These are phyloP conservation scores for Agaricus sinodeliciosus DNA, from an alignment of 768 basidiomycete species.

Conservation along the genomic window DNA sequence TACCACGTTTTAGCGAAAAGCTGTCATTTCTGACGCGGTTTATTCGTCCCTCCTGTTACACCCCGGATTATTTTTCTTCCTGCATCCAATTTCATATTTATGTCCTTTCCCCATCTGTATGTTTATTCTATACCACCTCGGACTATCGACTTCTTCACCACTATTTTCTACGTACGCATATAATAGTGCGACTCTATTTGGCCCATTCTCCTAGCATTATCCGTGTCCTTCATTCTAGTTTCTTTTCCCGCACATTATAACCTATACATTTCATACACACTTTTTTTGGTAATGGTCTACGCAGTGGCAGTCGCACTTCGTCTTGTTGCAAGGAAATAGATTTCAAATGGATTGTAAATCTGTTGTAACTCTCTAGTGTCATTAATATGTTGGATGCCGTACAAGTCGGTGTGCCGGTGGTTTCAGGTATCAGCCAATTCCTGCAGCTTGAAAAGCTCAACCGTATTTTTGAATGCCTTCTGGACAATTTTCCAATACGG, in stretches of 20 bases:
- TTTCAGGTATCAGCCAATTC: conserved; percentile 2
- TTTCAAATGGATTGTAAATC: neutral
- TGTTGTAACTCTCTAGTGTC: neutral
- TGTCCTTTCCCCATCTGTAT: conserved; percentile 2
- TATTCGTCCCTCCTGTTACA: conserved; percentile 1
- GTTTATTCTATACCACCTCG: conserved; percentile 5
- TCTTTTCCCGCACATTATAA: neutral
- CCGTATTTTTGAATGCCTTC: conserved; percentile 5
- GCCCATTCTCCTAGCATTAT: neutral
- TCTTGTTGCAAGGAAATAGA: neutral
- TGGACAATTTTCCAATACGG: conserved; percentile 7
- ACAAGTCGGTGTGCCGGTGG: too few species aligned
- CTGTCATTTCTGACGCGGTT: neutral
- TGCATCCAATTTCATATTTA: conserved; percentile 6
- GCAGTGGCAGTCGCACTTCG: too few species aligned
- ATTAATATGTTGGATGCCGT: too few species aligned
- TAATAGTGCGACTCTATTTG: neutral
- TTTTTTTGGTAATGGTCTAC: neutral
- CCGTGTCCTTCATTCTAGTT: neutral
- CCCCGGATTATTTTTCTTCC: neutral
- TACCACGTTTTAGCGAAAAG: neutral
- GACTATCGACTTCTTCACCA: conserved; percentile 1
- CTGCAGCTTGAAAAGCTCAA: conserved; percentile 1
- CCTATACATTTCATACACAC: neutral
- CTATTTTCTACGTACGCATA: neutral